A percentile compares a stretch with the other conserved stretches of the same genome.
Evolutionary conservation across 352 stramenopile genomes (phyloP).

Genomic region (Phytophthora chlamydospora): DNA sequence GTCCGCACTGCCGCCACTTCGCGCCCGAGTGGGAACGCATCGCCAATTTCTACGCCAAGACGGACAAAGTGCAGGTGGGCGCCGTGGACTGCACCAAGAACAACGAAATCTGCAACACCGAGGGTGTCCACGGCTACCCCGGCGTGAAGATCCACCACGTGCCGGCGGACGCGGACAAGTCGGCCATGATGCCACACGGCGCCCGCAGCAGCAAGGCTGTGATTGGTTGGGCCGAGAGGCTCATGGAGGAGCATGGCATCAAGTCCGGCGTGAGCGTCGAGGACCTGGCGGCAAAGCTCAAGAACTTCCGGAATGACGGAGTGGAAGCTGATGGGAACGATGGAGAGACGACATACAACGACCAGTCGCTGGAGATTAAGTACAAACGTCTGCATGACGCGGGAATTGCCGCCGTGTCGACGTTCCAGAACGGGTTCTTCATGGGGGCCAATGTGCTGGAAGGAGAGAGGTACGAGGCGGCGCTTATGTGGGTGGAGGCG

Average conservation of each 20-base stretch:
- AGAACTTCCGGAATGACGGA: constrained; percentile 52
- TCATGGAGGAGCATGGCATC: constrained; percentile 58
- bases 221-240: constrained; percentile 69
- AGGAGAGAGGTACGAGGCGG: constrained; percentile 65
- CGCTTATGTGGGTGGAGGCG: constrained; percentile 68
- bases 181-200: constrained; percentile 32
- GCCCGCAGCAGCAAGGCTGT: constrained; percentile 49
- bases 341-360: constrained; percentile 32
- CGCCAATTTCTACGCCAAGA: constrained; percentile 67
- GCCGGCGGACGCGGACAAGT: constrained; percentile 36
- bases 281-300: constrained; percentile 52
- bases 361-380: constrained; percentile 67
- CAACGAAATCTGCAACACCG: constrained; percentile 57
- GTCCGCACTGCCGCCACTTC: constrained; percentile 81
- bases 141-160: constrained; percentile 79
- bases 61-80: constrained; percentile 61
- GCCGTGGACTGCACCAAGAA: constrained; percentile 81
- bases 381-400: constrained; percentile 74
- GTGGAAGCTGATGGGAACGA: constrained; percentile 20
- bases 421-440: constrained; percentile 79
- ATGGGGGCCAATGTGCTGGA: constrained; percentile 65
- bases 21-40: constrained; percentile 78
- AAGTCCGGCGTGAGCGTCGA: constrained; percentile 56
- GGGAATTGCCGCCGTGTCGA: constrained; percentile 66
- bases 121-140: constrained; percentile 72